Percentiles rank a stretch among this genome's conserved stretches.
These are phyloP conservation scores for Phytomonas serpens DNA, from an alignment of 208 protist species.

Conservation along the genomic window DNA sequence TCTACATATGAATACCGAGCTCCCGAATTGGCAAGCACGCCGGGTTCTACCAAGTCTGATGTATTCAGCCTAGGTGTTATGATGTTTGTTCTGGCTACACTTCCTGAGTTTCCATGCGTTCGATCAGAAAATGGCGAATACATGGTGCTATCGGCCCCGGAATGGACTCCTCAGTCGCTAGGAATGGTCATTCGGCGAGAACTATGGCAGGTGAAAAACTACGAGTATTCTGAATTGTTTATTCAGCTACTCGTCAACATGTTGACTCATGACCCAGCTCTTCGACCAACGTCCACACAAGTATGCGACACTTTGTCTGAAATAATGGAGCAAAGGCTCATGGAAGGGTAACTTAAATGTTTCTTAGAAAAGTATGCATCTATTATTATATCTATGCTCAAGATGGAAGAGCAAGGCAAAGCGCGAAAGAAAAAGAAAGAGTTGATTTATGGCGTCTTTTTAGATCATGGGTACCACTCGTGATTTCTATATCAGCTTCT, in stretches of 20 bases:
- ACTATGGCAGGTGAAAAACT: conserved; percentile 21
- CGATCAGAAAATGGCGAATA: conserved; percentile 34
- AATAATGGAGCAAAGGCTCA: conserved; percentile 41
- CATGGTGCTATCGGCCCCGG: conserved; percentile 39
- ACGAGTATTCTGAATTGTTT: conserved; percentile 53
- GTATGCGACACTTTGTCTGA: conserved; percentile 34
- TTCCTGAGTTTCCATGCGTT: conserved; percentile 62
- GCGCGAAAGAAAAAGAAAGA: not conserved
- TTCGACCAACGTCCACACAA: conserved; percentile 27
- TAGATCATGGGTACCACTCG: not conserved
- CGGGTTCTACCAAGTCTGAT: conserved; percentile 67
- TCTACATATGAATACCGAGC: conserved; percentile 80
- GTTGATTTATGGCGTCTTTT: not conserved
- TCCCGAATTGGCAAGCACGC: conserved; percentile 38
- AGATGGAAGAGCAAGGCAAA: not conserved
- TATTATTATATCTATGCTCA: not conserved
- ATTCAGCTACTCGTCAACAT: conserved; percentile 57
- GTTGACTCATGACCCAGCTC: conserved; percentile 43
- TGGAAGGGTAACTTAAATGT: conserved; percentile 2
- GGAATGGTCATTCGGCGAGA: conserved; percentile 36
- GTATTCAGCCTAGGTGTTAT: conserved; percentile 83
- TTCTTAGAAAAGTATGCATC: conserved; percentile 1
- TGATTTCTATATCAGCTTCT: conserved; percentile 1
- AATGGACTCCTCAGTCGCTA: conserved; percentile 42
- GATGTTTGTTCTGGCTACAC: conserved; percentile 59